Evolutionary conservation across 1,284 basidiomycete genomes (phyloP).

Genomic region (Anthracocystis panici-leucophaei): DNA sequence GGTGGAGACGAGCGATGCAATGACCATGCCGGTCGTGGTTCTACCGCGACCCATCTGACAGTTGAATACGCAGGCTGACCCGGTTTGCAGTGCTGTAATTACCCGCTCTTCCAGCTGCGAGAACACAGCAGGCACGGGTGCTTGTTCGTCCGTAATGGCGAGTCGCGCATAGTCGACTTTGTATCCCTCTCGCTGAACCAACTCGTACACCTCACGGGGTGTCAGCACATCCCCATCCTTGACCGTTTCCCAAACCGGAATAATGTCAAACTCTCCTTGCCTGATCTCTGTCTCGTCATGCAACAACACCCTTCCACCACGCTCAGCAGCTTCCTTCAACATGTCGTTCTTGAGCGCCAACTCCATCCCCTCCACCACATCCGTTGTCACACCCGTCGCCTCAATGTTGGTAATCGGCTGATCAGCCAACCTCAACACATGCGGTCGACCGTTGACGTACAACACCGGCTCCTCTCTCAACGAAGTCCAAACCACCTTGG

Average conservation of each 20-base stretch:
- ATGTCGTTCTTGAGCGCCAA: constrained; percentile 88
- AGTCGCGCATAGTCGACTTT: constrained; percentile 67
- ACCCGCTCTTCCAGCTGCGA: constrained; percentile 66
- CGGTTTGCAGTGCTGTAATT: constrained; percentile 57
- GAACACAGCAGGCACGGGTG: constrained; percentile 68
- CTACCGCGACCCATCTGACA: constrained; percentile 69
- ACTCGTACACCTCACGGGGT: constrained; percentile 77
- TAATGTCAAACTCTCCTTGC: constrained; percentile 81
- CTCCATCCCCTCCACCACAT: constrained; percentile 94
- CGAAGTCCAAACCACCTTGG: constrained; percentile 65
- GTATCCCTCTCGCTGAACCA: constrained; percentile 64
- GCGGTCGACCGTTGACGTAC: constrained; percentile 79
- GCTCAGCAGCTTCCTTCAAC: constrained; percentile 79
- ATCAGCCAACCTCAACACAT: constrained; percentile 86
- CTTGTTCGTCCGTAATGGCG: constrained; percentile 69
- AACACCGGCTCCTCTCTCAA: constrained; percentile 67
- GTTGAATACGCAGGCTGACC: constrained; percentile 63
- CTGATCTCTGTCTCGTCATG: constrained; percentile 97
- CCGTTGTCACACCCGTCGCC: constrained; percentile 90
- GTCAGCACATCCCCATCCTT: constrained; percentile 90
- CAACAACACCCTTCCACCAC: constrained; percentile 82
- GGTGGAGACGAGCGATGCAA: constrained; percentile 64
- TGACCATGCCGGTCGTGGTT: constrained; percentile 69
- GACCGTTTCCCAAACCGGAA: constrained; percentile 83
- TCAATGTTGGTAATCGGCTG: constrained; percentile 69